These are phyloP conservation scores for Torrubiella hemipterigena DNA, from an alignment of 2,329 filamentous ascomycete species.

Conservation along the genomic window DNA sequence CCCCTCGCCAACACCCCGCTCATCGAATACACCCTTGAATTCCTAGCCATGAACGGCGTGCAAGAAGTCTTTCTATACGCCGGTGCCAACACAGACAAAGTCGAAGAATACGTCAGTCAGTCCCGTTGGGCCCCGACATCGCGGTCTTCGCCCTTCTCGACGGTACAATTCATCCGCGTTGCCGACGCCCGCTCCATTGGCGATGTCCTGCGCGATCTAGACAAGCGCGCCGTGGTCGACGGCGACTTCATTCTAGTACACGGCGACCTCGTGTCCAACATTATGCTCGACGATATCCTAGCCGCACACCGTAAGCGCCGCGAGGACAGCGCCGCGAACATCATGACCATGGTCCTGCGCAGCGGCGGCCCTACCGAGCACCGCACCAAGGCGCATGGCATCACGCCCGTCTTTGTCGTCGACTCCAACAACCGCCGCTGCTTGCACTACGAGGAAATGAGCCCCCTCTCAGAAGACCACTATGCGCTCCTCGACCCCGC, in stretches of 20 bases:
- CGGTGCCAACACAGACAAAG: slow-evolving; percentile 71
- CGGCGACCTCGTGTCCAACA: slow-evolving; percentile 83
- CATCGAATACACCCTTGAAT: slow-evolving; percentile 96
- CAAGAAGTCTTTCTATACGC: slow-evolving; percentile 89
- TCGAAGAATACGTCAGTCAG: slow-evolving; percentile 73
- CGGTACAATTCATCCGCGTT: slow-evolving; percentile 75
- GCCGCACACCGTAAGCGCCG: slow-evolving; percentile 70
- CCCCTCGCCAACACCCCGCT: slow-evolving; percentile 87
- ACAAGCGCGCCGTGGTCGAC: slow-evolving; percentile 71
- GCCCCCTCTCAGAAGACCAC: slow-evolving; percentile 51
- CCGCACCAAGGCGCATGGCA: slow-evolving; percentile 62
- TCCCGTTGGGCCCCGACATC: slow-evolving; percentile 59
- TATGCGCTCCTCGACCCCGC: slow-evolving; percentile 66
- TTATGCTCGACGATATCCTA: slow-evolving; percentile 70
- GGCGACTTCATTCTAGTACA: slow-evolving; percentile 90
- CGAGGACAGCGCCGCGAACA: slow-evolving; percentile 78
- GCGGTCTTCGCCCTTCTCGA: slow-evolving; percentile 54
- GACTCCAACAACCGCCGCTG: slow-evolving; percentile 71
- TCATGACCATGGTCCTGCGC: slow-evolving; percentile 91
- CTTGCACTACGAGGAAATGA: slow-evolving; percentile 88
- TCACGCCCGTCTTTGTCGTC: slow-evolving; percentile 75
- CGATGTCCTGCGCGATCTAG: slow-evolving; percentile 88
- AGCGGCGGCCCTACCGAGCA: slow-evolving; percentile 60
- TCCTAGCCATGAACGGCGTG: slow-evolving; percentile 89
- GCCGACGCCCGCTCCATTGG: slow-evolving; percentile 74